Evolutionary conservation across 495 filamentous ascomycete genomes (phyloP).

Genomic region (Aspergillus sparsus): DNA sequence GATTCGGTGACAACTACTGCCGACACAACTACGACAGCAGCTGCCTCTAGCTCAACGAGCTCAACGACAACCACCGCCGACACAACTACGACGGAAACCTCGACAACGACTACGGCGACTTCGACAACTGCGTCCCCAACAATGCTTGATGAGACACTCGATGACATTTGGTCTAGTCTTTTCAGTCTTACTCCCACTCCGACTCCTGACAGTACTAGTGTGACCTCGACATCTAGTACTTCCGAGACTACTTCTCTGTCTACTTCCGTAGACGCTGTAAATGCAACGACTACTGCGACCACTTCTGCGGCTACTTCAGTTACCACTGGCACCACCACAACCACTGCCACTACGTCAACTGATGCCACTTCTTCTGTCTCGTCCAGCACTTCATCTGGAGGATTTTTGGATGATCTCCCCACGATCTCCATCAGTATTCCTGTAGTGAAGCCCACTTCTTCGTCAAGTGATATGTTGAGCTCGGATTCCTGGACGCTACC

Average conservation of each 20-base stretch:
- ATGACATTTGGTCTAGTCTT: constrained; percentile 5
- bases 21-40: background rate
- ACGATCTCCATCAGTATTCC: constrained; percentile 36
- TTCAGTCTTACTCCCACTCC: background rate
- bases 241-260: background rate
- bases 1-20: constrained; percentile 18
- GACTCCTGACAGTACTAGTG: background rate
- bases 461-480: background rate
- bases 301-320: constrained; percentile 5
- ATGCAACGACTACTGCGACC: background rate
- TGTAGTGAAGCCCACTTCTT: constrained; percentile 19
- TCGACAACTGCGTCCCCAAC: background rate
- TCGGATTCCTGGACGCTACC: background rate
- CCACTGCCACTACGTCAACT: constrained; percentile 8
- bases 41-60: constrained; percentile 3
- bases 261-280: constrained; percentile 5
- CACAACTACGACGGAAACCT: background rate
- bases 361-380: constrained; percentile 5
- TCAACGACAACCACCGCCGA: background rate
- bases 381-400: constrained; percentile 6
- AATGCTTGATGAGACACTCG: constrained; percentile 3
- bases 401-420: constrained; percentile 12
- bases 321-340: constrained; percentile 6
- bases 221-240: background rate
- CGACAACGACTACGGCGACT: background rate